Percentiles rank a stretch among this genome's conserved stretches.
Evolutionary conservation across 495 filamentous ascomycete genomes (phyloP).

Genomic region (Opeltia flavorubescens): DNA sequence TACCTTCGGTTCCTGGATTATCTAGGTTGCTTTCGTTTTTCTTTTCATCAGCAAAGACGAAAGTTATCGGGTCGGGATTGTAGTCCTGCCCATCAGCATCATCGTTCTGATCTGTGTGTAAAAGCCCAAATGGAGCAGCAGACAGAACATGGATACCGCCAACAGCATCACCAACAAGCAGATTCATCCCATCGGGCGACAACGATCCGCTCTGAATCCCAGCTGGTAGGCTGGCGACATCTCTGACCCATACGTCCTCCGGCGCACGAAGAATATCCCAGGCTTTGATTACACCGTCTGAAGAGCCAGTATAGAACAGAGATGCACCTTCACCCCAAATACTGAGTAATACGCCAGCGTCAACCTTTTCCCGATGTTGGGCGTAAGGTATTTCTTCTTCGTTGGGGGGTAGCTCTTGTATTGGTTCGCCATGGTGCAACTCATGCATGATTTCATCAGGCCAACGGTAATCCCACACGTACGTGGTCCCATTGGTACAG

Average conservation of each 20-base stretch:
- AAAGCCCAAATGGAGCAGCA: slow-evolving; percentile 19
- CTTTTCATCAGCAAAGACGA: background rate
- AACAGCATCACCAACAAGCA: slow-evolving; percentile 63
- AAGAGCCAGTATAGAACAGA: slow-evolving; percentile 77
- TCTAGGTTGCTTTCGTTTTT: slow-evolving; percentile 1
- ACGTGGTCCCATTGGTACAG: slow-evolving; percentile 70
- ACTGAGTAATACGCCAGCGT: slow-evolving; percentile 69
- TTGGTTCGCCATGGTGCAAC: slow-evolving; percentile 52
- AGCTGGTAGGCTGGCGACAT: slow-evolving; percentile 35
- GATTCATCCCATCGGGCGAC: slow-evolving; percentile 51
- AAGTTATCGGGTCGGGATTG: background rate
- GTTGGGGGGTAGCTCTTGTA: slow-evolving; percentile 45
- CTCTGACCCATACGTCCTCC: slow-evolving; percentile 46
- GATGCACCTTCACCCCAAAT: slow-evolving; percentile 60
- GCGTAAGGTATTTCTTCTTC: slow-evolving; percentile 8
- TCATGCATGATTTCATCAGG: slow-evolving; percentile 43
- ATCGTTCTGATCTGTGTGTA: background rate
- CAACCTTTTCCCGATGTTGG: slow-evolving; percentile 43
- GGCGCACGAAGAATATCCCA: slow-evolving; percentile 62
- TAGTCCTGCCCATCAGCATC: background rate
- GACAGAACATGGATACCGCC: slow-evolving; percentile 59
- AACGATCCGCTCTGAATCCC: slow-evolving; percentile 51
- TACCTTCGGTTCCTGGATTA: slow-evolving; percentile 16
- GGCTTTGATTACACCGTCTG: slow-evolving; percentile 72
- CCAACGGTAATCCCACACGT: slow-evolving; percentile 70